Evolutionary conservation across 805 yeast genomes (phyloP).

Genomic region (Myxozyma udenii): DNA sequence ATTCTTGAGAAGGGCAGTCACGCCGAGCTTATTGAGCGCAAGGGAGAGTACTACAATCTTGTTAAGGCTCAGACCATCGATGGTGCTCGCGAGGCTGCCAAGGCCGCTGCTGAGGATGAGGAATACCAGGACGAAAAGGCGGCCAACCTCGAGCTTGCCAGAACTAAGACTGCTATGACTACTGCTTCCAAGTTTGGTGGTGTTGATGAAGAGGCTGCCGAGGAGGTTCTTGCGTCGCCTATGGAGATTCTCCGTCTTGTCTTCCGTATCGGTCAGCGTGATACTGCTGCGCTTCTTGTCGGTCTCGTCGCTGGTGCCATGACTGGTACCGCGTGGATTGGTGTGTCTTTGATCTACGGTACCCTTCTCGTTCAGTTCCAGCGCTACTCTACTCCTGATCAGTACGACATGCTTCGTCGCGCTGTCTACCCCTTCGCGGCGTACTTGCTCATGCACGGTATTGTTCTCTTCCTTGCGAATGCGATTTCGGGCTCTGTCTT

Average conservation of each 20-base stretch:
- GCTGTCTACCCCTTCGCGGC: slow-evolving; percentile 22
- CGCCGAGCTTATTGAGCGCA: slow-evolving; percentile 36
- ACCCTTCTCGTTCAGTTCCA: slow-evolving; percentile 16
- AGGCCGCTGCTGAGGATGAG: slow-evolving; percentile 10
- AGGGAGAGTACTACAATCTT: slow-evolving; percentile 38
- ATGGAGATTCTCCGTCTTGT: slow-evolving; percentile 5
- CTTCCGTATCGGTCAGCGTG: slow-evolving; percentile 8
- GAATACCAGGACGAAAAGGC: slow-evolving; percentile 13
- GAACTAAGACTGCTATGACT: slow-evolving; percentile 17
- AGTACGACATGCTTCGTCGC: slow-evolving; percentile 16
- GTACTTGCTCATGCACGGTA: slow-evolving; percentile 20
- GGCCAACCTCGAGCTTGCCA: slow-evolving; percentile 4
- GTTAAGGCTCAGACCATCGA: slow-evolving; percentile 41
- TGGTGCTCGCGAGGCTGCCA: slow-evolving; percentile 5
- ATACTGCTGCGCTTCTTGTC: slow-evolving; percentile 5
- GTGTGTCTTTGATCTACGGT: slow-evolving; percentile 17
- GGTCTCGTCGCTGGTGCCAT: slow-evolving; percentile 22
- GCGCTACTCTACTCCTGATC: slow-evolving; percentile 11
- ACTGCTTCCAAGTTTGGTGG: slow-evolving; percentile 3
- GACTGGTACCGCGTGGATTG: slow-evolving; percentile 22
- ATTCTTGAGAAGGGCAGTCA: slow-evolving; percentile 51
- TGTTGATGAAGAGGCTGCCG: neutral
- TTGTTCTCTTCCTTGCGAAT: slow-evolving; percentile 15
- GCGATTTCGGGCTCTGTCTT: slow-evolving; percentile 18
- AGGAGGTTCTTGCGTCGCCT: slow-evolving; percentile 10